These are phyloP conservation scores for Populus tremula DNA, from an alignment of 345 rosid species.

Conservation along the genomic window DNA sequence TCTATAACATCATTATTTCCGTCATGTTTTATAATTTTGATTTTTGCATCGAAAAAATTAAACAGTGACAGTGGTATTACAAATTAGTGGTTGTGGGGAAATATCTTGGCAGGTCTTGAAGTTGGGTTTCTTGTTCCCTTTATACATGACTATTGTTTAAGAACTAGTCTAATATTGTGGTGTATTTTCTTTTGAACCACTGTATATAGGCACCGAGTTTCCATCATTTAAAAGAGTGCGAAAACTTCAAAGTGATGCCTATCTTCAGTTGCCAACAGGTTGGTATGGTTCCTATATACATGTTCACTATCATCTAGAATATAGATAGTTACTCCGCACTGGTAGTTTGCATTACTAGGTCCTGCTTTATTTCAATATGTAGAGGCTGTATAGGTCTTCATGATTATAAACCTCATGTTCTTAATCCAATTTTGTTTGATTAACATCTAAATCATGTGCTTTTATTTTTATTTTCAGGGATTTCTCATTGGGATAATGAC, in stretches of 20 bases:
- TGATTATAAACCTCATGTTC: not conserved
- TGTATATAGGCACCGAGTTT: slow-evolving; percentile 37
- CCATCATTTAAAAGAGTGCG: slow-evolving; percentile 40
- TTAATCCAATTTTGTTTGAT: not conserved
- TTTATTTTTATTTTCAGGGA: slow-evolving; percentile 44
- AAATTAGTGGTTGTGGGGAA: not conserved
- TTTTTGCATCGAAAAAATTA: not conserved
- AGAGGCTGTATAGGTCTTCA: not conserved
- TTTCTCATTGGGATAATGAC: slow-evolving; percentile 60
- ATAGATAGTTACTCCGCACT: not conserved
- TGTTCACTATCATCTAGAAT: not conserved
- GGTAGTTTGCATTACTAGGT: not conserved
- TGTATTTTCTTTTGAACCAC: not conserved
- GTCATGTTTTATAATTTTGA: not conserved
- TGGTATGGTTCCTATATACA: slow-evolving; percentile 23
- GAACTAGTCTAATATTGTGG: slow-evolving; percentile 6
- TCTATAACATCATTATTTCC: too few species aligned
- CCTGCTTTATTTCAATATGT: not conserved
- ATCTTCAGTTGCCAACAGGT: slow-evolving; percentile 56
- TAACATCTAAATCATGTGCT: not conserved
- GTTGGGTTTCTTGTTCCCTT: not conserved
- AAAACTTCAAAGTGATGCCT: slow-evolving; percentile 40
- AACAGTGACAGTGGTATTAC: not conserved
- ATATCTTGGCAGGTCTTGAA: not conserved
- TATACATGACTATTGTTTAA: not conserved